Conservation (phyloP, 2,329 filamentous ascomycete genomes). For the Stagonosporopsis cucurbitacearum region DNA sequence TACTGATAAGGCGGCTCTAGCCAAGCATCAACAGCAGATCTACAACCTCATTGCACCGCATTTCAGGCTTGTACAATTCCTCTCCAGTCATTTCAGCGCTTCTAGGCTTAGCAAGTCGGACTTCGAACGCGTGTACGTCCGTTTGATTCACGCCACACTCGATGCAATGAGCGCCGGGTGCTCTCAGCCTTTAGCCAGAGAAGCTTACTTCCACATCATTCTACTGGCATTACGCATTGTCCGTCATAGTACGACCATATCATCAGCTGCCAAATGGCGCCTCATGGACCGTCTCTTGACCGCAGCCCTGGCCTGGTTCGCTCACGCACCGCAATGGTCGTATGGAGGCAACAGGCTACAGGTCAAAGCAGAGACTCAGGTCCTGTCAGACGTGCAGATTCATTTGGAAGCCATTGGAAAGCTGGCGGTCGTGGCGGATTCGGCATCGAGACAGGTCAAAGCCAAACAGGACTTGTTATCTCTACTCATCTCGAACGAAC, state of each 20-base stretch:
- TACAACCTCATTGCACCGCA: slow-evolving; percentile 89
- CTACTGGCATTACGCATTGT: slow-evolving; percentile 82
- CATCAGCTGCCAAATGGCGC: slow-evolving; percentile 74
- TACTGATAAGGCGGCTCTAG: slow-evolving; percentile 77
- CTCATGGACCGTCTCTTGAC: slow-evolving; percentile 89
- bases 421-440: slow-evolving; percentile 58
- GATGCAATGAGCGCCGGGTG: slow-evolving; percentile 67
- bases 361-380: slow-evolving; percentile 86
- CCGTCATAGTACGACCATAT: slow-evolving; percentile 69
- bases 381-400: slow-evolving; percentile 76
- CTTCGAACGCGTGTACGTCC: slow-evolving; percentile 79
- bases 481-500: slow-evolving; percentile 82
- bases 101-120: slow-evolving; percentile 84
- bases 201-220: slow-evolving; percentile 88
- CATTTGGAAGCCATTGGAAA: slow-evolving; percentile 69
- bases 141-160: slow-evolving; percentile 80
- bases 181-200: slow-evolving; percentile 86
- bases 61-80: slow-evolving; percentile 82
- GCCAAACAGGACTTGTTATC: slow-evolving; percentile 84
- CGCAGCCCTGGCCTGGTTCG: slow-evolving; percentile 89
- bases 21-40: slow-evolving; percentile 76
- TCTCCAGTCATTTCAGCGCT: slow-evolving; percentile 94
- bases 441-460: slow-evolving; percentile 70
- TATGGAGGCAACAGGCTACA: slow-evolving; percentile 94
- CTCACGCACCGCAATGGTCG: slow-evolving; percentile 83